Base-by-base conservation (phyloP, 140 eudicot species). In the Erigeron philadelphicus region DNA sequence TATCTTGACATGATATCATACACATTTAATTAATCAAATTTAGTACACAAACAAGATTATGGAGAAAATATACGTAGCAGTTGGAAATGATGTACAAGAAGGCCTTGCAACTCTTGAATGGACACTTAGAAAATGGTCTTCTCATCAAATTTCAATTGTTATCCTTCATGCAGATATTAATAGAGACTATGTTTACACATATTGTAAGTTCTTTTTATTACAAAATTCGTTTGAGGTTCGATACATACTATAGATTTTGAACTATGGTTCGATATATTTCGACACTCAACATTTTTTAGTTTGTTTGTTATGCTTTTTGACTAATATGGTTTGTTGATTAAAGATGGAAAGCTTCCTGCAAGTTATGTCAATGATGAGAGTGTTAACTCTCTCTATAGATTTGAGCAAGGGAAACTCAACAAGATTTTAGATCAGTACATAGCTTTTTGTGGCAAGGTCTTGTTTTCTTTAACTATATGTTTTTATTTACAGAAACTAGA, bases 381-480 rank as follows among this genome's bases (percentile, higher is more conserved):
- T 54, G 45, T 88, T 64, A 77, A 81, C 60, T 73, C 40, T 49
- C 74, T 79, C 7, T 83, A 80, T n/a, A 88, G 80, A 69, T 72
- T 9, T 62, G 91, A 88, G 79, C 79, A 87, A 83, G 94, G 77
- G 44, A 80, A 85, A 67, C 70, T 56, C 17, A 84, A 84, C 72
- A 77, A 81, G 75, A 76, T 83, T 41, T 57, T 92, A 6, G 48
- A 84, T 38, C 79, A 77, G 54, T 92, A 74, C 72, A 82, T 68
- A 75, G 85, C 82, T 72, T 84, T 77, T 31, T 88, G 96, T 81
- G 95, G 96, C 77, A 80, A 83, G 87, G 96, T 89, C 3, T n/a
- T 81, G 19, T 47, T 41, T 15, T 41, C 10, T 45, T 53, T 8
- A 15, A 45, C 46, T 10, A 45, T 16, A 9, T 38, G n/a, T 38